A percentile compares a stretch with the other conserved stretches of the same genome.
phyloP scores from a whole-genome alignment of 2,329 filamentous ascomycete genomes.

The Penicillium freii region DNA sequence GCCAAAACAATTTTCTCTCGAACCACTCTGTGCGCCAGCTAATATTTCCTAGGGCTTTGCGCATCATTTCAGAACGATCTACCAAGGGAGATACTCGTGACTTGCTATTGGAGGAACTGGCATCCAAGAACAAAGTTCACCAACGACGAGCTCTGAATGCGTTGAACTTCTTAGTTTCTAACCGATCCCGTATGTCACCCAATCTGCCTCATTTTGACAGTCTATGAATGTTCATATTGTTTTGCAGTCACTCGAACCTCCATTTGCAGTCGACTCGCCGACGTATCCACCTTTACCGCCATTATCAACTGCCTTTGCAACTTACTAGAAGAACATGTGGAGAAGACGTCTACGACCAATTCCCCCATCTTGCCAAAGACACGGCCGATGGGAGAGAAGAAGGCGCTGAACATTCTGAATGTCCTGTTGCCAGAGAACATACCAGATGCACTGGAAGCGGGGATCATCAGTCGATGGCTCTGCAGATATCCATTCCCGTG shows the following conservation, averaged over 20 bases:
- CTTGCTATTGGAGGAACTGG: constrained; percentile 43
- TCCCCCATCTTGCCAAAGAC: constrained; percentile 42
- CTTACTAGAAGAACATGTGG: constrained; percentile 39
- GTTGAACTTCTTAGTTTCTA: constrained; percentile 45
- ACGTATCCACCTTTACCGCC: constrained; percentile 38
- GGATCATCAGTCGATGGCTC: constrained; percentile 72
- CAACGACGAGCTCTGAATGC: constrained; percentile 44
- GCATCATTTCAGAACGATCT: constrained; percentile 48
- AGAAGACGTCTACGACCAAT: constrained; percentile 34
- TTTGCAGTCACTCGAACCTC: constrained; percentile 37
- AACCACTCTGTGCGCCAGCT: constrained; percentile 45
- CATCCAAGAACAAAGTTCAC: constrained; percentile 37
- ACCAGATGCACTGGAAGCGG: constrained; percentile 57
- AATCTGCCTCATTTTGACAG: not conserved
- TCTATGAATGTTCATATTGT: not conserved
- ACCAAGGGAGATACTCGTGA: constrained; percentile 42
- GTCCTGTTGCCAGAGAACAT: constrained; percentile 60
- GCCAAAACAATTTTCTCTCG: constrained; percentile 41
- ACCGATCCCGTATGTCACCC: constrained; percentile 37
- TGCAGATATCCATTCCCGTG: constrained; percentile 68
- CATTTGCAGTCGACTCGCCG: constrained; percentile 35
- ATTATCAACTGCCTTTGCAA: constrained; percentile 44
- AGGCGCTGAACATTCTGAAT: constrained; percentile 56
- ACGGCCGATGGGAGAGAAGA: constrained; percentile 44
- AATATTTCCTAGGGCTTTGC: constrained; percentile 52